Percentiles rank a stretch among this genome's conserved stretches.
These are phyloP conservation scores for Aspergillus nidulans DNA, from an alignment of 495 filamentous ascomycete genomes.

Conservation along the genomic window DNA sequence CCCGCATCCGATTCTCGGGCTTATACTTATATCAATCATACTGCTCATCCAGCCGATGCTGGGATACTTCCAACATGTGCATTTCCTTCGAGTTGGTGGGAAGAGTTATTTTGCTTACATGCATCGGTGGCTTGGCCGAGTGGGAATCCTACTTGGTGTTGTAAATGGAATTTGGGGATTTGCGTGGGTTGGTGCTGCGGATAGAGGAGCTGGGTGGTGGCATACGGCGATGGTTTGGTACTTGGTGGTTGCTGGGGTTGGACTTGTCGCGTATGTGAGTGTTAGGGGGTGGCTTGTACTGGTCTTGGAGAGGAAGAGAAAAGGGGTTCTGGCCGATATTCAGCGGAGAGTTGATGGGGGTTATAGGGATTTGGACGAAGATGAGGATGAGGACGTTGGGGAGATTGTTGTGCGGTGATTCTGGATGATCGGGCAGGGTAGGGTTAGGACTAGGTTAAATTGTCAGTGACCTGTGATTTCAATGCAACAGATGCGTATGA, in stretches of 20 bases:
- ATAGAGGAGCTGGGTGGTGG: constrained; percentile 14
- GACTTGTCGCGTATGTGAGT: not conserved
- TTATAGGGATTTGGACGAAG: too few species aligned
- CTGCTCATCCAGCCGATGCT: constrained; percentile 61
- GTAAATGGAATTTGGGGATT: constrained; percentile 71
- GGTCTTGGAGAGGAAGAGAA: too few species aligned
- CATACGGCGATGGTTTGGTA: constrained; percentile 50
- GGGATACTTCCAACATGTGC: constrained; percentile 58
- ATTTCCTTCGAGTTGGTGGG: constrained; percentile 36
- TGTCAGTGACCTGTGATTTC: too few species aligned
- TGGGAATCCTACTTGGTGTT: constrained; percentile 57
- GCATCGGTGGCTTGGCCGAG: constrained; percentile 69
- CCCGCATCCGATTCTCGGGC: too few species aligned
- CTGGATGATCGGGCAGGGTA: too few species aligned
- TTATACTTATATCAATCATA: constrained; percentile 18
- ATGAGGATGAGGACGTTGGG: too few species aligned
- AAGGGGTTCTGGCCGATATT: too few species aligned
- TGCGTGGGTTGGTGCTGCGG: constrained; percentile 30
- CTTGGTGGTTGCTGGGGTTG: constrained; percentile 38
- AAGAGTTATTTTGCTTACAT: constrained; percentile 53
- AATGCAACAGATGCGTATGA: too few species aligned
- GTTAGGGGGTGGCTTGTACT: too few species aligned
- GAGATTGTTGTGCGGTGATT: too few species aligned
- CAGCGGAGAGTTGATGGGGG: too few species aligned
- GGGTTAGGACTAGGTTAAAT: too few species aligned